Evolutionary conservation across 768 basidiomycete genomes (phyloP).

Genomic region (Mycena amicta): DNA sequence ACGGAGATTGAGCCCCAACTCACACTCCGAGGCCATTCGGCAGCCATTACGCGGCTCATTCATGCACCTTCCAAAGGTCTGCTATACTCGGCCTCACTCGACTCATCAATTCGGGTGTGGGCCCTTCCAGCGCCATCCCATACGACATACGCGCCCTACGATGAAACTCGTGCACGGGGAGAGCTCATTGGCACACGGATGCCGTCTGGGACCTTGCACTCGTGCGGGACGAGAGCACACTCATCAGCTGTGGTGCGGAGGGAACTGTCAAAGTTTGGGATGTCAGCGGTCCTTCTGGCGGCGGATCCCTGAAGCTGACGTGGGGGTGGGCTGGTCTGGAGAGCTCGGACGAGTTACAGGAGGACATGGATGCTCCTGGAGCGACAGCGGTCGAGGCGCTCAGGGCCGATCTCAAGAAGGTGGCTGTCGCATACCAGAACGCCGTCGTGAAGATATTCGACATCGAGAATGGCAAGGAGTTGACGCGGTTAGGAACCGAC

Average conservation of each 20-base stretch:
- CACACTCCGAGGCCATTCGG: conserved; percentile 92
- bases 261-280: conserved; percentile 95
- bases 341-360: conserved; percentile 46
- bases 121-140: conserved; percentile 72
- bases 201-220: conserved; percentile 95
- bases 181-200: conserved; percentile 93
- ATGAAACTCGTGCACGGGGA: conserved; percentile 73
- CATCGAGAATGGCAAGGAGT: conserved; percentile 83
- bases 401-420: conserved; percentile 80
- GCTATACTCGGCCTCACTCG: conserved; percentile 90
- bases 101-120: conserved; percentile 94
- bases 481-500: conserved; percentile 61
- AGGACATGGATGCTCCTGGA: conserved; percentile 58
- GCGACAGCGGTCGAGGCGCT: conserved; percentile 86
- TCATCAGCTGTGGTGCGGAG: conserved; percentile 91
- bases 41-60: conserved; percentile 84
- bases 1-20: conserved; percentile 93
- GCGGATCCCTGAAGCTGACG: conserved; percentile 67
- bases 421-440: conserved; percentile 90
- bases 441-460: conserved; percentile 90
- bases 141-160: conserved; percentile 91
- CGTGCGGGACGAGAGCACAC: conserved; percentile 76
- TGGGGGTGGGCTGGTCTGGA: conserved; percentile 83
- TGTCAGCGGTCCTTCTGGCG: conserved; percentile 66
- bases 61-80: conserved; percentile 75